Conservation (phyloP, 1,284 basidiomycete species). For the Coriolopsis trogii region DNA sequence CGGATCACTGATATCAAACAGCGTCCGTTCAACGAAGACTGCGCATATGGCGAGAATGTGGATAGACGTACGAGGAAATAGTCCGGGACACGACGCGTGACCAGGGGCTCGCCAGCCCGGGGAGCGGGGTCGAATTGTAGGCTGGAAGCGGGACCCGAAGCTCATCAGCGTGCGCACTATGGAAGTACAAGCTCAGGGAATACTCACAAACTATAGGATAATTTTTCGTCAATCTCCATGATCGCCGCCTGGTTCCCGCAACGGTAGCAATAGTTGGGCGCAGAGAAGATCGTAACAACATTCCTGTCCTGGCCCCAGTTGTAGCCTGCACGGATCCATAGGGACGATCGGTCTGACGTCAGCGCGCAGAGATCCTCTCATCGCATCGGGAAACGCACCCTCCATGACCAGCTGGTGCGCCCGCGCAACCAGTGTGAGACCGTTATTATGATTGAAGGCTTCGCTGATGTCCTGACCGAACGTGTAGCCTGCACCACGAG, state of each 20-base stretch:
- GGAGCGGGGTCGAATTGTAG: slow-evolving; percentile 99
- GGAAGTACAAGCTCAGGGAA: slow-evolving; percentile 11
- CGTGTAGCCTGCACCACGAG: slow-evolving; percentile 98
- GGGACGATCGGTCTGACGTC: slow-evolving; percentile 7
- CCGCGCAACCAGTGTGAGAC: slow-evolving; percentile 92
- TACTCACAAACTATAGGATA: slow-evolving; percentile 90
- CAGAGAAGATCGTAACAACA: slow-evolving; percentile 99
- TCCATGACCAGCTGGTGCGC: slow-evolving; percentile 99
- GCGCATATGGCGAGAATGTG: background rate
- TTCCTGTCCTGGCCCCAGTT: slow-evolving; percentile 99
- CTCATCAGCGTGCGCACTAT: slow-evolving; percentile 5
- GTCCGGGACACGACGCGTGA: slow-evolving; percentile 98
- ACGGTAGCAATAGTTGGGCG: slow-evolving; percentile 99
- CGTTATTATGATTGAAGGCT: slow-evolving; percentile 99
- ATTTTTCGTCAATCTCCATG: slow-evolving; percentile 99
- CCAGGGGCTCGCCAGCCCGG: slow-evolving; percentile 96
- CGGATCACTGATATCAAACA: slow-evolving; percentile 35
- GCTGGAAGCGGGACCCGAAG: slow-evolving; percentile 51
- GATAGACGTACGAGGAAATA: slow-evolving; percentile 78
- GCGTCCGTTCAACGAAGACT: too few relatives aligned
- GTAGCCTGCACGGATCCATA: slow-evolving; percentile 52
- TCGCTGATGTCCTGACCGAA: slow-evolving; percentile 99
- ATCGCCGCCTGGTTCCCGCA: slow-evolving; percentile 99
- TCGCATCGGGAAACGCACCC: slow-evolving; percentile 52
- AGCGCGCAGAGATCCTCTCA: slow-evolving; percentile 1